Percentiles rank a stretch among this genome's conserved stretches.
Conservation (phyloP, 768 basidiomycete genomes). For the Chalciporus pseudorubinellus region DNA sequence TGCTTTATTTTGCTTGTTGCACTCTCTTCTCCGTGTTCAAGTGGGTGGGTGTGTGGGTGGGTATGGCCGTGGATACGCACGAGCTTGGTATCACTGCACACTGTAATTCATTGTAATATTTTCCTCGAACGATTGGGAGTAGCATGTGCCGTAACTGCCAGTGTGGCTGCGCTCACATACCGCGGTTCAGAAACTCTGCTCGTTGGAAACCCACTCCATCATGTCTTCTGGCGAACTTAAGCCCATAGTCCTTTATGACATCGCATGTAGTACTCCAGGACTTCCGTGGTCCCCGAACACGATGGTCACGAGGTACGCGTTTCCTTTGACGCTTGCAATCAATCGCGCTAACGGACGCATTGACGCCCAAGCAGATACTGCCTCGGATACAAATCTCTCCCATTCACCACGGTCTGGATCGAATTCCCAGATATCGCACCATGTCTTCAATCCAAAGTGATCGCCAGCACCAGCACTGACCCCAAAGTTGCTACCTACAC, state of each 20-base stretch:
- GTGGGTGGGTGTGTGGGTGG: too few relatives aligned
- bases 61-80: too few relatives aligned
- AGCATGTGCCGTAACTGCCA: too few relatives aligned
- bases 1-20: too few relatives aligned
- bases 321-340: conserved; percentile 5
- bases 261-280: conserved; percentile 26
- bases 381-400: conserved; percentile 22
- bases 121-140: too few relatives aligned
- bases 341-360: conserved; percentile 18
- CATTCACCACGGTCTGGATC: conserved; percentile 33
- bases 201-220: too few relatives aligned
- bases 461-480: conserved; percentile 9
- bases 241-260: conserved; percentile 37
- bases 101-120: too few relatives aligned
- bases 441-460: conserved; percentile 25
- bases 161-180: too few relatives aligned
- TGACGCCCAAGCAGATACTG: conserved; percentile 34
- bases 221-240: conserved; percentile 14
- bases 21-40: too few relatives aligned
- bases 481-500: conserved; percentile 31
- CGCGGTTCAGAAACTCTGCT: too few relatives aligned
- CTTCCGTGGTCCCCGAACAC: conserved; percentile 40
- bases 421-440: conserved; percentile 50
- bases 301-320: conserved; percentile 33
- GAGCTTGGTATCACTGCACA: too few relatives aligned